Conservation (phyloP, 2,329 filamentous ascomycete genomes). For the Huntiella decipiens region DNA sequence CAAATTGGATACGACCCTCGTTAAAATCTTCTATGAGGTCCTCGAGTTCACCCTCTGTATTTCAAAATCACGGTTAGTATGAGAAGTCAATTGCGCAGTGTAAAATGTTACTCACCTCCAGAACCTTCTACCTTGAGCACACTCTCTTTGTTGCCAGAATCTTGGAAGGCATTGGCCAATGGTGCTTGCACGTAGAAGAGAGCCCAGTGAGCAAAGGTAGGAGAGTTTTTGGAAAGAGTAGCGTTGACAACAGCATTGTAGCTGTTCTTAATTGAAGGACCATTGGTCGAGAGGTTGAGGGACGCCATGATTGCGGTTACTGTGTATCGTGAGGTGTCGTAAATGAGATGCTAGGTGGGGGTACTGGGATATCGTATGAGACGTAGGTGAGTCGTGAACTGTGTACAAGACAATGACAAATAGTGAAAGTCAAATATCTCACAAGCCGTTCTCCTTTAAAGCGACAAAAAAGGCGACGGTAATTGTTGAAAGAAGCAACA, state of each 20-base stretch:
- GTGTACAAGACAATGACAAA: no score
- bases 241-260: slow-evolving; percentile 41
- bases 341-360: no score
- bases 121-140: slow-evolving; percentile 85
- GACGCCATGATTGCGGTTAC: slow-evolving; percentile 42
- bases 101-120: slow-evolving; percentile 41
- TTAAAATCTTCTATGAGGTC: slow-evolving; percentile 92
- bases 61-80: slow-evolving; percentile 5
- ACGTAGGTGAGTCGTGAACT: no score
- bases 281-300: slow-evolving; percentile 61
- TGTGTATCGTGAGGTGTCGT: background rate
- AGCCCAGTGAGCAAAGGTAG: slow-evolving; percentile 82
- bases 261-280: slow-evolving; percentile 69
- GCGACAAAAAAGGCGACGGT: no score
- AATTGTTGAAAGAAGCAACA: no score
- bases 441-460: no score
- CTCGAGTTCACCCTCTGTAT: slow-evolving; percentile 66
- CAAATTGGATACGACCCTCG: slow-evolving; percentile 91
- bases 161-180: slow-evolving; percentile 82
- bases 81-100: background rate
- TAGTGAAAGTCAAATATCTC: no score
- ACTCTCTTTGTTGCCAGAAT: slow-evolving; percentile 72
- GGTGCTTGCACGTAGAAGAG: slow-evolving; percentile 86
- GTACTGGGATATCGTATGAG: no score
- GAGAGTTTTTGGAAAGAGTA: slow-evolving; percentile 39